Conservation (phyloP, 495 filamentous ascomycete species). For the Tuber aestivum region DNA sequence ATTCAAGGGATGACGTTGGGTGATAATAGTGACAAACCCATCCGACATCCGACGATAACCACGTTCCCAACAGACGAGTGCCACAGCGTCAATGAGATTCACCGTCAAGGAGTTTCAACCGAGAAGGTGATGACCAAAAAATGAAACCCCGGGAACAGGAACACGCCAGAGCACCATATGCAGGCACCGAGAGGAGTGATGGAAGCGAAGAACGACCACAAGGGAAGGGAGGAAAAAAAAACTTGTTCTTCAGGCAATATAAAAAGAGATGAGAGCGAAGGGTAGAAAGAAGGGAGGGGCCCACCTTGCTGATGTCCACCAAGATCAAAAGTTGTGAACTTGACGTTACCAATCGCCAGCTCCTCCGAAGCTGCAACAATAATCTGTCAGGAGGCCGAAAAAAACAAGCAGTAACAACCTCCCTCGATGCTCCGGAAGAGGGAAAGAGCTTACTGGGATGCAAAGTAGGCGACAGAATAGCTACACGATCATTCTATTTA, state of each 20-base stretch:
- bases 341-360: conserved; percentile 89
- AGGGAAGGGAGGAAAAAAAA: conserved; percentile 13
- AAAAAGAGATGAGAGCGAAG: neutral
- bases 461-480: conserved; percentile 81
- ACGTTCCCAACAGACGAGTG: neutral
- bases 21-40: neutral
- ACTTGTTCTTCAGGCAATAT: neutral
- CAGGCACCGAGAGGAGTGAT: neutral
- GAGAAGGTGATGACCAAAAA: conserved; percentile 18
- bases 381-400: conserved; percentile 26
- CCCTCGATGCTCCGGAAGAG: neutral
- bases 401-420: neutral
- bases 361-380: conserved; percentile 74
- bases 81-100: neutral
- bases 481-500: conserved; percentile 80
- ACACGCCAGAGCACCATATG: neutral
- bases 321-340: conserved; percentile 96
- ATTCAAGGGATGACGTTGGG: neutral
- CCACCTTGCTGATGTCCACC: conserved; percentile 94
- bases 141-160: neutral
- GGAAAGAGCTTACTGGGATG: conserved; percentile 66
- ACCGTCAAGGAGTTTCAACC: conserved; percentile 3
- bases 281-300: conserved; percentile 24
- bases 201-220: neutral
- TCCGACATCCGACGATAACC: neutral